Evolutionary conservation across 257 asterid species (phyloP), one percentile per base, ranked within the genome.

Genomic region (Capsicum rhomboideum): DNA sequence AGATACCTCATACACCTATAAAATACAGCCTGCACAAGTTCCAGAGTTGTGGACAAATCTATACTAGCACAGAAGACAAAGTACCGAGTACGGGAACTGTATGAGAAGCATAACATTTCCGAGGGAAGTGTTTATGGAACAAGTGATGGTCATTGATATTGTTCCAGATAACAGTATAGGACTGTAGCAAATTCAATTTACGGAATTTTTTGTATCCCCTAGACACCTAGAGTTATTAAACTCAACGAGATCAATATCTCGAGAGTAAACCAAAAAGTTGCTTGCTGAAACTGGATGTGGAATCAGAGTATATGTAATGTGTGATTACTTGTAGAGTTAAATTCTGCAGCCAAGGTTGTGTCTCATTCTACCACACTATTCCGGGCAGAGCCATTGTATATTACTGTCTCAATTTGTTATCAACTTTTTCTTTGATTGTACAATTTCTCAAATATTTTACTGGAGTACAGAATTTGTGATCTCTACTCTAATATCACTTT

Each of bases 1-100:
- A 93, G 98, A 85, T 95, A 95, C 88, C 93, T 95, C 83, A 87
- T 95, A 75, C 81, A 49, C 81, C 81, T 16, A 75, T 49, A 49
- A 75, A 16, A n/a, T 6, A 71, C 42, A 26, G 79, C 18, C n/a
- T 20, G 4, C 55, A 71, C 79, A 10, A 71, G 54, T 71, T 71
- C 79, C 29, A 40, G 78, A 40, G 78, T n/a, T 58, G 14, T 31
- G 21, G 1, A 67, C 44, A 67, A 67, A 17, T 34, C 69, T 23
- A 23, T 75, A 75, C 44, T 49, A 26, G 26, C 44, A 49, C 26
- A 26, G 20, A 75, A 0, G 44, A 75, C 80, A 4, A 8, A 49
- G 10, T 50, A 46, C 80, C 80, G 13, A 16, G 23, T 23, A 7
- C 3, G 34, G 78, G 52, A 68, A 37, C 78, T 34, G 78, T 68